Evolutionary conservation across 768 basidiomycete species (phyloP).

Genomic region (Terana coerulea): DNA sequence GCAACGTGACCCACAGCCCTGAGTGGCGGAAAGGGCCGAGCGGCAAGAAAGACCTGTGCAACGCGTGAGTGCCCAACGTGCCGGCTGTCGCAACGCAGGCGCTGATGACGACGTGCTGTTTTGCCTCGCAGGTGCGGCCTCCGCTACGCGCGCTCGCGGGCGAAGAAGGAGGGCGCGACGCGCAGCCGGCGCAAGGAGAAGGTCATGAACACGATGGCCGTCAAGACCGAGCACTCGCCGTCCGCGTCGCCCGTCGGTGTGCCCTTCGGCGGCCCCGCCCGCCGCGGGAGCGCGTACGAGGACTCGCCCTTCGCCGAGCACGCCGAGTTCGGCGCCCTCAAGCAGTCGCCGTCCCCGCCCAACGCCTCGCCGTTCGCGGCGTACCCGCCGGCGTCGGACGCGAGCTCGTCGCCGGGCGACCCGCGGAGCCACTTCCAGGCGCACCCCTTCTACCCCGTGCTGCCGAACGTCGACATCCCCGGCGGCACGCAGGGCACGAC

Average conservation of each 20-base stretch:
- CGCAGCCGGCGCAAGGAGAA: slow-evolving; percentile 70
- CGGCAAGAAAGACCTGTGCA: slow-evolving; percentile 89
- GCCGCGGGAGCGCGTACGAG: slow-evolving; percentile 41
- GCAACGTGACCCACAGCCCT: slow-evolving; percentile 77
- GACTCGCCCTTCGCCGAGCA: neutral
- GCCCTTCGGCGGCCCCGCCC: slow-evolving; percentile 40
- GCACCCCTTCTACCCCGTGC: slow-evolving; percentile 20
- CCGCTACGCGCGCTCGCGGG: slow-evolving; percentile 81
- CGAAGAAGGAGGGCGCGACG: slow-evolving; percentile 77
- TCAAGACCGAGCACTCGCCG: slow-evolving; percentile 24
- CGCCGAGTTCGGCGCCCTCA: neutral
- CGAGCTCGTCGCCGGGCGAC: slow-evolving; percentile 21
- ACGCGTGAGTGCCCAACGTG: slow-evolving; percentile 87
- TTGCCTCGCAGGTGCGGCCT: slow-evolving; percentile 64
- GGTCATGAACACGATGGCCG: slow-evolving; percentile 24
- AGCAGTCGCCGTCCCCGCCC: neutral
- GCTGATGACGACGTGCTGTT: slow-evolving; percentile 6
- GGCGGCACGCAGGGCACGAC: slow-evolving; percentile 9
- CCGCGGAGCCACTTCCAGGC: slow-evolving; percentile 4
- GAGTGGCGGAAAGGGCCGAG: slow-evolving; percentile 92
- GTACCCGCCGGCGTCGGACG: slow-evolving; percentile 39
- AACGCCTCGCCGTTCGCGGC: slow-evolving; percentile 49
- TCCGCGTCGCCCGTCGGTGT: slow-evolving; percentile 36
- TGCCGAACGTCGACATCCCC: slow-evolving; percentile 16
- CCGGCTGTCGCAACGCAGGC: neutral